These are phyloP conservation scores for Xylaria palmicola DNA, from an alignment of 495 filamentous ascomycete genomes.

Conservation along the genomic window DNA sequence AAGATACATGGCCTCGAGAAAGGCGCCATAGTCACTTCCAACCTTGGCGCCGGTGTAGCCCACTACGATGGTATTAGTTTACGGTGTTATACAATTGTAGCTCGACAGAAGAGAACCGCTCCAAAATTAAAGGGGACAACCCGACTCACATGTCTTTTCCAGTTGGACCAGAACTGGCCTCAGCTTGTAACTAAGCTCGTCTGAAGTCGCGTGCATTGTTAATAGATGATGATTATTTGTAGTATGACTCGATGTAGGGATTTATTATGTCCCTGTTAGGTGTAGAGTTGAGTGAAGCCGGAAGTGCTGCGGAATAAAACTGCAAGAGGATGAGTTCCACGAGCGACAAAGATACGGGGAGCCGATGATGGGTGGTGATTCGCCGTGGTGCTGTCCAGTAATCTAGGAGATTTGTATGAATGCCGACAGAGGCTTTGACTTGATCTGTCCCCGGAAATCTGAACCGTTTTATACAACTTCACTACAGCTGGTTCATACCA, in stretches of 20 bases:
- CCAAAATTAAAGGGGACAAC: background rate
- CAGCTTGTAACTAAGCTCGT: background rate
- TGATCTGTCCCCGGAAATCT: too few relatives aligned
- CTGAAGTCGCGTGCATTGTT: background rate
- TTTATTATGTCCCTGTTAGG: too few relatives aligned
- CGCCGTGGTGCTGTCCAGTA: too few relatives aligned
- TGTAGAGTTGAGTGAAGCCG: too few relatives aligned
- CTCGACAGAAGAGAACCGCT: background rate
- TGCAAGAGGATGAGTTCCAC: too few relatives aligned
- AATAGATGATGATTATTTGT: background rate
- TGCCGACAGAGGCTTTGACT: too few relatives aligned
- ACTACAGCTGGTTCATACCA: too few relatives aligned
- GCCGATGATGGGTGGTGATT: too few relatives aligned
- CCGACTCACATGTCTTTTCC: background rate
- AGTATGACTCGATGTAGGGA: too few relatives aligned
- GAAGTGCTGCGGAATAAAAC: background rate
- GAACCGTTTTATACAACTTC: too few relatives aligned
- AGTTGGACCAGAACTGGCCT: background rate
- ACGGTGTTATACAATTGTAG: background rate
- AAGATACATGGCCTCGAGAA: background rate
- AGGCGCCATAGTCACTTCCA: background rate
- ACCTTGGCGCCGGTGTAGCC: background rate
- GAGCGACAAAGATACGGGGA: too few relatives aligned
- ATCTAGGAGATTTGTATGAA: too few relatives aligned
- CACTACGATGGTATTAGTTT: background rate